Percentiles rank a stretch among this genome's conserved stretches.
These are phyloP conservation scores for Globisporangium iwayamae DNA, from an alignment of 352 stramenopile species.

Conservation along the genomic window DNA sequence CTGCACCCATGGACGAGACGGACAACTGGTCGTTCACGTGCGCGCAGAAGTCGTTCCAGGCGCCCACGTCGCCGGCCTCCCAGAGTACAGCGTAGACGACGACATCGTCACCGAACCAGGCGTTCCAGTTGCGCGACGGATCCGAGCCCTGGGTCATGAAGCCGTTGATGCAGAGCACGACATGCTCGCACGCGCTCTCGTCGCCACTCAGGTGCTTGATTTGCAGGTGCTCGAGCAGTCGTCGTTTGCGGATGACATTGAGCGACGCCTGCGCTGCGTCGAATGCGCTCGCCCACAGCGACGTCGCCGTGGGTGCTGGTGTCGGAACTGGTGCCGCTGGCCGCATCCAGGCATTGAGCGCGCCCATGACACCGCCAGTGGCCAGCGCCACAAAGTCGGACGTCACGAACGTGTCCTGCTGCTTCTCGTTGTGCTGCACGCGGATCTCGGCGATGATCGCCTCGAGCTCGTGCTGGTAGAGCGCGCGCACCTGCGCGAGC, in stretches of 20 bases:
- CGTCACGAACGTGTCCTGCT: conserved; percentile 39
- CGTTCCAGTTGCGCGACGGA: conserved; percentile 57
- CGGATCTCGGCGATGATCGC: conserved; percentile 43
- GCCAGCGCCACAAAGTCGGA: conserved; percentile 64
- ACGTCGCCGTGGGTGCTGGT: conserved; percentile 13
- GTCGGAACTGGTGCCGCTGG: conserved; percentile 13
- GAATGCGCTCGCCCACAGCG: conserved; percentile 66
- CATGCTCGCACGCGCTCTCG: conserved; percentile 43
- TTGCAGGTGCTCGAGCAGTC: conserved; percentile 60
- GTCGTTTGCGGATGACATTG: conserved; percentile 63
- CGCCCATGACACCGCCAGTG: conserved; percentile 54
- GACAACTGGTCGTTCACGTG: conserved; percentile 64
- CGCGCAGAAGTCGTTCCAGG: conserved; percentile 79
- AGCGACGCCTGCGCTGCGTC: conserved; percentile 73
- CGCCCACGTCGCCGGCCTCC: conserved; percentile 67
- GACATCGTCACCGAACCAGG: conserved; percentile 36
- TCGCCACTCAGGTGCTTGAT: conserved; percentile 69
- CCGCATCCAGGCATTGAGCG: conserved; percentile 67
- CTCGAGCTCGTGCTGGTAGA: conserved; percentile 43
- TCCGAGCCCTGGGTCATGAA: conserved; percentile 85
- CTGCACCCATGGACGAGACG: conserved; percentile 25
- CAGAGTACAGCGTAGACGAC: conserved; percentile 73
- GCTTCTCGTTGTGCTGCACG: conserved; percentile 46
- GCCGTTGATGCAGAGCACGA: conserved; percentile 80
- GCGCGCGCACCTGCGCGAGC: conserved; percentile 28